These are phyloP conservation scores for Neurospora sp. DNA, from an alignment of 495 filamentous ascomycete species.

Conservation along the genomic window DNA sequence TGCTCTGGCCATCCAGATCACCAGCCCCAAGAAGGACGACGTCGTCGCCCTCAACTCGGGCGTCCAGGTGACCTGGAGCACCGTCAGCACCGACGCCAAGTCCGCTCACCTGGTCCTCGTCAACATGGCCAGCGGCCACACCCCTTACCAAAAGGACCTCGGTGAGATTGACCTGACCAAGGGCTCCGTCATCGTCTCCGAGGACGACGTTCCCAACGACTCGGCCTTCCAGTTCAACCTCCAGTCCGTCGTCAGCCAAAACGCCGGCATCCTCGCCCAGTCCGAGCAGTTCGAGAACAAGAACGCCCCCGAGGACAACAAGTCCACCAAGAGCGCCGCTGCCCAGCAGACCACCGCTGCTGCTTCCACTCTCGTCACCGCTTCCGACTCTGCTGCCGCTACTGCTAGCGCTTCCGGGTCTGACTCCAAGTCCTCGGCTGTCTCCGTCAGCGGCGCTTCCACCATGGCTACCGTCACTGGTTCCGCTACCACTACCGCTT, in stretches of 20 bases:
- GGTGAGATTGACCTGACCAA: constrained; percentile 18
- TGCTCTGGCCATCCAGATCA: constrained; percentile 18
- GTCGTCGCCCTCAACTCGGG: constrained; percentile 12
- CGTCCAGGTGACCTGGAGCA: constrained; percentile 16
- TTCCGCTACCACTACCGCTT: not conserved
- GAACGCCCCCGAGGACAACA: not conserved
- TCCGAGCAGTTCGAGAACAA: constrained; percentile 19
- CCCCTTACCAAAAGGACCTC: constrained; percentile 17
- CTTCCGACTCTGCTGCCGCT: not conserved
- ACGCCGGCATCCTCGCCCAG: constrained; percentile 23
- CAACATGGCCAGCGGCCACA: constrained; percentile 23
- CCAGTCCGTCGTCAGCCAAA: constrained; percentile 12
- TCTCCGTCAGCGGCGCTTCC: not conserved
- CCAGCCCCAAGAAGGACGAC: constrained; percentile 15
- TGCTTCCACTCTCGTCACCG: not conserved
- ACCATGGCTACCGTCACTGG: not conserved
- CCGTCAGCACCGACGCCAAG: constrained; percentile 18
- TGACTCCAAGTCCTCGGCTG: not conserved
- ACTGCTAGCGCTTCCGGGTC: not conserved
- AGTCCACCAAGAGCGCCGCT: not conserved
- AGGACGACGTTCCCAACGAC: constrained; percentile 10
- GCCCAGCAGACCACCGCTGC: constrained; percentile 4
- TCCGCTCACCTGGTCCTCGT: constrained; percentile 20
- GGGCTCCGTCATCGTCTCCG: constrained; percentile 10
- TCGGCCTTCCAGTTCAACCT: constrained; percentile 22